These are phyloP conservation scores for Blastomyces emzantsi DNA, from an alignment of 2,329 filamentous ascomycete species.

Conservation along the genomic window DNA sequence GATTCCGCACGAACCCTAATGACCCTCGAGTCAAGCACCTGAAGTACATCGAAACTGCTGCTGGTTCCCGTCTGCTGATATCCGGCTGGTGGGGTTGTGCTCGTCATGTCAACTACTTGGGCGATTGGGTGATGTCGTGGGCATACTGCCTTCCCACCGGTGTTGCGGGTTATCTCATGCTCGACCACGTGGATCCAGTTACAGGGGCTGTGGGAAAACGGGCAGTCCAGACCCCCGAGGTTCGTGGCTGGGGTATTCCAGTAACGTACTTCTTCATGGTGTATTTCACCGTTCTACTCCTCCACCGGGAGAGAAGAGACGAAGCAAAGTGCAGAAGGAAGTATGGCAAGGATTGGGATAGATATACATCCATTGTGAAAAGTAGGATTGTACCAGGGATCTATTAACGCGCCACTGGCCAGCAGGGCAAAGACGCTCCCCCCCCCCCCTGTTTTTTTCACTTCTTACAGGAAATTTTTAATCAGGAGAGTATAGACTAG, in stretches of 20 bases:
- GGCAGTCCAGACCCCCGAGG: conserved; percentile 10
- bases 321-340: conserved; percentile 18
- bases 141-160: conserved; percentile 18
- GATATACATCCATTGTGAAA: conserved; percentile 15
- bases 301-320: conserved; percentile 20
- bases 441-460: not conserved
- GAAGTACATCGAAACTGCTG: conserved; percentile 67
- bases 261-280: conserved; percentile 19
- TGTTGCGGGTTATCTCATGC: conserved; percentile 17
- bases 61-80: conserved; percentile 14
- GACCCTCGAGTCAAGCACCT: conserved; percentile 72
- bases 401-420: conserved; percentile 8
- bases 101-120: conserved; percentile 19
- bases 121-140: conserved; percentile 17
- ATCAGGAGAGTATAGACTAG: not conserved
- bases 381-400: conserved; percentile 16
- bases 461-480: not conserved
- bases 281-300: conserved; percentile 18
- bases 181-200: conserved; percentile 8
- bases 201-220: conserved; percentile 10
- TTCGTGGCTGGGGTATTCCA: conserved; percentile 16
- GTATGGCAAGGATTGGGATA: conserved; percentile 18
- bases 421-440: not conserved
- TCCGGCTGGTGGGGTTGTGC: conserved; percentile 18
- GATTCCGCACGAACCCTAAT: conserved; percentile 77